Evolutionary conservation across 2,329 filamentous ascomycete species (phyloP), one percentile per base, ranked within the genome.

Genomic region (Ophiosphaerella herpotricha): DNA sequence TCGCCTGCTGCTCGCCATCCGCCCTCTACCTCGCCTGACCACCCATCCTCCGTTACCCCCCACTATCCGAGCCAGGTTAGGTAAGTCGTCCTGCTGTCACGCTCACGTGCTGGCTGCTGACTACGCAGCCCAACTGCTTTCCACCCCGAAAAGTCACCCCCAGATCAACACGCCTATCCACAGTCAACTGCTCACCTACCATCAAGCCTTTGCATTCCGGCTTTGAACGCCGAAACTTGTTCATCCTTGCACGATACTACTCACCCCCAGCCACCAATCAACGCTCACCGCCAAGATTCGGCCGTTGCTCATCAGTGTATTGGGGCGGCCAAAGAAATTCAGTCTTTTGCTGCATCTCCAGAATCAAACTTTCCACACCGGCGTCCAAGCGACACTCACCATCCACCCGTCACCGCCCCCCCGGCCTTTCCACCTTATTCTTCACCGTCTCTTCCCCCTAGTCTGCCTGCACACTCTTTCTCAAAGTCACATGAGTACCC

Each of bases 231-330:
- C 46, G 49, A 33, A 18, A 21, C 18, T 33, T 36, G 16, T 21
- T 33, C 37, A n/a, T 43, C 52, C 37, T 9, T 46, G 34, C 54
- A 50, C 33, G 45, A 46, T 46, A 33, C 46, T 34, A 39, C 51
- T 36, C 39, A 45, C 40, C 49, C 57, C 35, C 56, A 52, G 37
- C 11, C 46, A 38, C 44, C 48, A 55, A 36, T 43, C 34, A 35
- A 46, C n/a, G 40, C 16, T 24, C 21, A 35, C 24, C 61, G 61
- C 55, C 61, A 64, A 61, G 61, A 64, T 35, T 64, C 61, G 32
- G 53, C 53, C 48, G 54, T 56, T 35, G 52, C 52, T 45, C 55
- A 60, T 18, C 53, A 59, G 31, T 54, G 52, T 41, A 48, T 59
- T 24, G 61, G 61, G 37, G 21, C 43, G n/a, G 35, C 38, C 46